A percentile compares a stretch with the other conserved stretches of the same genome.
phyloP scores from a whole-genome alignment of 129 eudicot genomes.

The Scalesia atractyloides region DNA sequence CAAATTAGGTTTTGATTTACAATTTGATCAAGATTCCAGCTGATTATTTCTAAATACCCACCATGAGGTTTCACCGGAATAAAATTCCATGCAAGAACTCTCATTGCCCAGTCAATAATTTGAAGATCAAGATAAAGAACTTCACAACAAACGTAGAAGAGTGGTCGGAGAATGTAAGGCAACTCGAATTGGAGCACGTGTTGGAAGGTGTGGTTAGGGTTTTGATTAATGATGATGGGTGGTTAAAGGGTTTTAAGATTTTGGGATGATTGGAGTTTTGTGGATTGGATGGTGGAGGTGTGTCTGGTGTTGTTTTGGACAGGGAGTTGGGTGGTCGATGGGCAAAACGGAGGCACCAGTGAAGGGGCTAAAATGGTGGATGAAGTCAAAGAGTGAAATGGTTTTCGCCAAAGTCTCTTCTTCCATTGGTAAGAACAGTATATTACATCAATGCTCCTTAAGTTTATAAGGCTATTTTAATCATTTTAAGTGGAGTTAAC shows the following conservation, averaged over 20 bases:
- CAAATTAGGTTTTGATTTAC: background rate
- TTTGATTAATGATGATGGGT: constrained; percentile 53
- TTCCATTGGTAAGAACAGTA: constrained; percentile 1
- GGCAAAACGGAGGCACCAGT: constrained; percentile 55
- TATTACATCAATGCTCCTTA: too few species aligned
- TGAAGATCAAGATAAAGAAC: constrained; percentile 49
- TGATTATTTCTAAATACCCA: constrained; percentile 69
- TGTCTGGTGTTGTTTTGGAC: background rate
- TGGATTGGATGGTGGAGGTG: background rate
- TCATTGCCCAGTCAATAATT: constrained; percentile 47
- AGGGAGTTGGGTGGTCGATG: constrained; percentile 22
- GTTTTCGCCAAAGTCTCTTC: constrained; percentile 20
- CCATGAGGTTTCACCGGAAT: constrained; percentile 58
- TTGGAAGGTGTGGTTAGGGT: constrained; percentile 47
- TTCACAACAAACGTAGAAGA: constrained; percentile 65
- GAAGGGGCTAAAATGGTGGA: constrained; percentile 52
- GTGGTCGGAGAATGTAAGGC: constrained; percentile 63
- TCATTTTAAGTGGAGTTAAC: too few species aligned
- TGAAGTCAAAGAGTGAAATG: constrained; percentile 51
- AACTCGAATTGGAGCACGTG: constrained; percentile 22
- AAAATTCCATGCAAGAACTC: constrained; percentile 68
- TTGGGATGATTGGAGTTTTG: constrained; percentile 32
- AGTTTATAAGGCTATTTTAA: too few species aligned
- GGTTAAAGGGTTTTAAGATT: constrained; percentile 51
- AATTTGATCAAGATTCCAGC: constrained; percentile 46